Conservation (phyloP, 2,329 filamentous ascomycete species). For the Chaetomium strumarium region DNA sequence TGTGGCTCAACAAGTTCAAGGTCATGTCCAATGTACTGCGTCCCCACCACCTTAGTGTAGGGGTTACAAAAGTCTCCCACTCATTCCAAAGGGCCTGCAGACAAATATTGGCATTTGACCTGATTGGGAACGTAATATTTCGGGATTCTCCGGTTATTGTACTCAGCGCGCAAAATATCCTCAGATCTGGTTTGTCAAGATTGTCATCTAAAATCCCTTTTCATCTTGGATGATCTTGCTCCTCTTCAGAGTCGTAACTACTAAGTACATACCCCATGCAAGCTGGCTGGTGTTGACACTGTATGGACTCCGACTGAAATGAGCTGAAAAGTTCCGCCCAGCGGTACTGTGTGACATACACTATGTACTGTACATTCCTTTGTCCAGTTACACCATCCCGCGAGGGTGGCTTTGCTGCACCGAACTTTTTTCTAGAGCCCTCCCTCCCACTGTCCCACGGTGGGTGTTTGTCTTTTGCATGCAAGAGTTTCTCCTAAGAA, state of each 20-base stretch:
- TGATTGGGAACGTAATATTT: conserved; percentile 17
- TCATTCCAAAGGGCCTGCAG: conserved; percentile 21
- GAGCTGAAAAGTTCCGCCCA: no score
- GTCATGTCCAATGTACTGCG: not conserved
- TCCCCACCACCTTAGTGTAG: no score
- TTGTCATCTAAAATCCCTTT: not conserved
- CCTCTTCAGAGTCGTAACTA: no score
- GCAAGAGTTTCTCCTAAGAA: no score
- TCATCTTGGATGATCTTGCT: no score
- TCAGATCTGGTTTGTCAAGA: no score
- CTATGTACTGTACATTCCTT: no score
- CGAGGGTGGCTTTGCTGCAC: conserved; percentile 13
- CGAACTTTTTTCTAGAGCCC: not conserved
- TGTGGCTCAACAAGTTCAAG: no score
- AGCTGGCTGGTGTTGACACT: conserved; percentile 1
- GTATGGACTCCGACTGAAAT: conserved; percentile 6
- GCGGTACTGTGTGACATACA: conserved; percentile 7
- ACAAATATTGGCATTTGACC: conserved; percentile 19
- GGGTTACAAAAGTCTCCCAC: no score
- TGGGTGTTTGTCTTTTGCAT: no score
- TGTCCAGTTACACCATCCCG: no score
- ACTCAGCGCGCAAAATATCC: conserved; percentile 11
- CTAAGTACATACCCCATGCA: no score
- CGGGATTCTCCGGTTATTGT: conserved; percentile 16
- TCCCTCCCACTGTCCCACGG: not conserved